Evolutionary conservation across 306 rosid species (phyloP), one percentile per base, ranked within the genome.

Genomic region (Sindora glabra): DNA sequence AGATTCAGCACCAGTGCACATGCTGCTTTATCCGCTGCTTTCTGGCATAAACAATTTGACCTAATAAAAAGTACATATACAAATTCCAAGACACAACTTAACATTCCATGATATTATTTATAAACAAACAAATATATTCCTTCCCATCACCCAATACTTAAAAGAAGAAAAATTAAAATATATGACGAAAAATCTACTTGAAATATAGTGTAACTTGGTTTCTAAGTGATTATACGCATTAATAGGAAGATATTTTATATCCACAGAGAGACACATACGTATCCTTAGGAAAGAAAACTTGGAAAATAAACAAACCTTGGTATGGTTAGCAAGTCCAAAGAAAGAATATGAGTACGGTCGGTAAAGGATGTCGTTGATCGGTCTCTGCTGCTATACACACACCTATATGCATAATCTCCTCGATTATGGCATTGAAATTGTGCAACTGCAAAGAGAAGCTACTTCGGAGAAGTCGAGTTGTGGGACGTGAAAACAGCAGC

Each of bases 1-100:
- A 84, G 90, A 76, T 78, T 84, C 86, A 78, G 83, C 42, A 57
- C 81, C 76, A 15, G 79, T 65, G 86, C 88, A 84, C 95, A 84
- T 88, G 77, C 8, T 29, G 11, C 12, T 52, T 68, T 77, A 40
- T 70, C 70, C 60, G 19, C 39, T 16, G 48, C 29, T 58, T n/a
- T 73, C 76, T 66, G 57, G 44, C 25, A 37, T 23, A 61, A 33
- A 32, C 42, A 65, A 13, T 75, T 55, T 48, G 38, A 36, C 56
- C 22, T 17, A 8, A 56, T 8, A 46, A 46, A 67, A 26, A 23
- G 62, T 32, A 54, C 61, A 68, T 55, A 24, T 21, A 65, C 17
- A 13, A 38, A 8, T 13, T 41, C 30, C 30, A 26, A n/a, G n/a
- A n/a, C n/a, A n/a, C n/a, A n/a, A n/a, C n/a, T n/a, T n/a, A n/a